Evolutionary conservation across 331 rosid species (phyloP), one percentile per base, ranked within the genome.

Genomic region (Quercus phellos): DNA sequence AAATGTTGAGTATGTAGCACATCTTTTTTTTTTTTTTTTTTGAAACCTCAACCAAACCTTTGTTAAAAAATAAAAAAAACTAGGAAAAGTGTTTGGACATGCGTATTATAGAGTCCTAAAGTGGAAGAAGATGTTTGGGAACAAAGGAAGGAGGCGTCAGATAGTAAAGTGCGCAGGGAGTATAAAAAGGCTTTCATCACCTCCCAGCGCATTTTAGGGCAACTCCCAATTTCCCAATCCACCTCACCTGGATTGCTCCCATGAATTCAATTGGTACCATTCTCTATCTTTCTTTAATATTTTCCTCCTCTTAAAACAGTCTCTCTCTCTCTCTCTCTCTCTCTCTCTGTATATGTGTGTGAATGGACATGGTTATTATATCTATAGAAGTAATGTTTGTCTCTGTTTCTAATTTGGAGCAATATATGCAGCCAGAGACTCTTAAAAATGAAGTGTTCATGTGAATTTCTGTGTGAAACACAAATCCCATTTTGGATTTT

Each of bases 171-270:
- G 71, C 71, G 71, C 71, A 66, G 7, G 51, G 12, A 32, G 7
- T 66, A 66, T 66, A 66, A 32, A 34, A 32, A 0, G 71, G 51
- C 71, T 66, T 46, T 19, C 51, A n/a, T 66, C 50, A 18, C 71
- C 71, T 32, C 24, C 51, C 71, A 7, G 71, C 71, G 71, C 71
- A 66, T 66, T 66, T 66, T 66, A 66, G 71, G 71, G 71, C 50
- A 66, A 66, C 71, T 30, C 27, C 16, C 51, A 6, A 10, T 35
- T 34, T 66, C 12, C 26, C 50, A 66, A 66, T 66, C 71, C 50
- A 18, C 26, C 35, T 61, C 34, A 34, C 51, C 35, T n/a, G 51
- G 17, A 34, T 32, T 17, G 51, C 24, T 66, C 16, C n/a, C 26
- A 66, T 34, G 51, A 32, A 66, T 46, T 46, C 53, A 46, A 46